phyloP scores from a whole-genome alignment of 2,329 filamentous ascomycete genomes.

The Penicillium psychrosexuale region DNA sequence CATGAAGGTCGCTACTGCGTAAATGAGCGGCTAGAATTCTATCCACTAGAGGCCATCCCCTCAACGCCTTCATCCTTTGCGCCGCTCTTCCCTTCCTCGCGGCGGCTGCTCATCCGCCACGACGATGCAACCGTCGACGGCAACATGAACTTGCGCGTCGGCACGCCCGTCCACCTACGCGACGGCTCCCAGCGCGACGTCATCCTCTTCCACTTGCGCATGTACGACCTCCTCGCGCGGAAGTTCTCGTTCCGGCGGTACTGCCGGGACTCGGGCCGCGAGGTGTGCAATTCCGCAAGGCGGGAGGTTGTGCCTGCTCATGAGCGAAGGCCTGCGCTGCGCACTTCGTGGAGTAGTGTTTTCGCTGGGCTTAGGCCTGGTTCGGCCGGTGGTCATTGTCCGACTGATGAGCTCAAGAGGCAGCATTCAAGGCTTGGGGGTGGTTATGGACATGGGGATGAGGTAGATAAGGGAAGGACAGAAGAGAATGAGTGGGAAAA shows the following conservation, averaged over 20 bases:
- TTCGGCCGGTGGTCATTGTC: constrained; percentile 48
- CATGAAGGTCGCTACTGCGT: constrained; percentile 46
- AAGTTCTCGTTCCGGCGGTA: constrained; percentile 91
- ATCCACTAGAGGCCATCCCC: constrained; percentile 65
- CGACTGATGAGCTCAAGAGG: constrained; percentile 47
- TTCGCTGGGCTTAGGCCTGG: constrained; percentile 56
- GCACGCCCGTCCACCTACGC: constrained; percentile 64
- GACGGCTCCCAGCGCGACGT: constrained; percentile 61
- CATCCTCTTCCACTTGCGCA: constrained; percentile 87
- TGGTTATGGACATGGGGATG: not conserved
- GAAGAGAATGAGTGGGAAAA: constrained; percentile 12
- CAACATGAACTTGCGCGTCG: constrained; percentile 93
- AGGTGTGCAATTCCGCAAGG: constrained; percentile 81
- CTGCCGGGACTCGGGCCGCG: constrained; percentile 85
- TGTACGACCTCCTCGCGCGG: constrained; percentile 82
- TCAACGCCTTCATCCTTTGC: constrained; percentile 81
- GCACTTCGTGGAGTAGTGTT: constrained; percentile 60
- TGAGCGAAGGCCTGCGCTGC: constrained; percentile 52
- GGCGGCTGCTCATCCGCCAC: constrained; percentile 77
- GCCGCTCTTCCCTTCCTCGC: constrained; percentile 78
- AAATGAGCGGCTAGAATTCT: constrained; percentile 53
- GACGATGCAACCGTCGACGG: constrained; percentile 88
- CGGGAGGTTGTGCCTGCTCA: constrained; percentile 57
- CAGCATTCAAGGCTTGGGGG: constrained; percentile 56
- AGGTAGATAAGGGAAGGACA: not conserved